phyloP scores from a whole-genome alignment of 116 monocot genomes.

The Papilionanthe hybrid region DNA sequence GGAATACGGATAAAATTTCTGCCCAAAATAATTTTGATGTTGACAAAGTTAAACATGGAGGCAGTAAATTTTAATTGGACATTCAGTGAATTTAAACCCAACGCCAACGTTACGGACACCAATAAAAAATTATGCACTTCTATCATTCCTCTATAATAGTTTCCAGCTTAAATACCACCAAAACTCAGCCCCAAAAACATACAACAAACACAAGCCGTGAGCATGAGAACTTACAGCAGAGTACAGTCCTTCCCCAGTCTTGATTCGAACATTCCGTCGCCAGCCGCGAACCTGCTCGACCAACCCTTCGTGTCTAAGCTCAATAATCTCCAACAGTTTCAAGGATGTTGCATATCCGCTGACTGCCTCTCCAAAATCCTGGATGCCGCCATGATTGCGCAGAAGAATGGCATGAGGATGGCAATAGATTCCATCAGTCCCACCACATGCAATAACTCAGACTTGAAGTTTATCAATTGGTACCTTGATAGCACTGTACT shows the following conservation, averaged over 20 bases:
- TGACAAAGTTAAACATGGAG: no score
- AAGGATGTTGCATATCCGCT: background rate
- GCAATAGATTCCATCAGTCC: background rate
- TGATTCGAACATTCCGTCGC: background rate
- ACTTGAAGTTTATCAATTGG: constrained; percentile 13
- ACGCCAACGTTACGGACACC: background rate
- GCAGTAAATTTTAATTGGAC: no score
- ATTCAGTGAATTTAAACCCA: background rate
- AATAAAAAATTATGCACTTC: background rate
- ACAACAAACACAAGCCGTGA: background rate
- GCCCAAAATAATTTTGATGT: no score
- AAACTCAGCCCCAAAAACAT: background rate
- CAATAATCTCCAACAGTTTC: background rate
- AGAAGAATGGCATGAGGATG: background rate
- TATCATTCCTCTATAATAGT: background rate
- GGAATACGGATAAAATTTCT: no score
- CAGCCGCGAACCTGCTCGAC: no score
- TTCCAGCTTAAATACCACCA: background rate
- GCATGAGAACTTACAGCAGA: background rate
- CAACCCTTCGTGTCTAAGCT: background rate
- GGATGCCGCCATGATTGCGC: background rate
- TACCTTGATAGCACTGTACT: constrained; percentile 22
- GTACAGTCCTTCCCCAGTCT: background rate
- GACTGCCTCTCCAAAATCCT: background rate
- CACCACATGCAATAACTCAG: background rate